Percentiles rank a stretch among this genome's conserved stretches.
These are phyloP conservation scores for Coemansia brasiliensis DNA, from an alignment of 192 early-diverging fungal genomes.

Conservation along the genomic window DNA sequence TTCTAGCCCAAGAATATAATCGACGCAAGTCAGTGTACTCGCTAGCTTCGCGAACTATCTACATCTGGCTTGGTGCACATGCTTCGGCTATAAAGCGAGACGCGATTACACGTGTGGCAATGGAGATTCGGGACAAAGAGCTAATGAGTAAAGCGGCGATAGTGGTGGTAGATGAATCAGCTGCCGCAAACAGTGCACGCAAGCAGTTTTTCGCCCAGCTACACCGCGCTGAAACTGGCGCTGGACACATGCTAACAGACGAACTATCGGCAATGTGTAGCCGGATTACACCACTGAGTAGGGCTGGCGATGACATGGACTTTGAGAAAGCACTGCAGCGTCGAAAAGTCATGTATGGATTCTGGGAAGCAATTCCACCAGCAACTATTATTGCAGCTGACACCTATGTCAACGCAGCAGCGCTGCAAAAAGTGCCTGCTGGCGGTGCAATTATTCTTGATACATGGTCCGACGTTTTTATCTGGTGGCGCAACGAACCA, in stretches of 20 bases:
- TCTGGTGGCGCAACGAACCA: constrained; percentile 54
- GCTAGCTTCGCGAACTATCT: constrained; percentile 36
- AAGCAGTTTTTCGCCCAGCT: constrained; percentile 45
- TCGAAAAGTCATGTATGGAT: constrained; percentile 49
- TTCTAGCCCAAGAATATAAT: constrained; percentile 36
- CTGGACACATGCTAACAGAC: constrained; percentile 2
- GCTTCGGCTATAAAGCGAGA: constrained; percentile 50
- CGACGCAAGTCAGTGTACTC: constrained; percentile 39
- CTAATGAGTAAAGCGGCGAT: constrained; percentile 31
- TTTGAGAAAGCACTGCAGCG: constrained; percentile 50
- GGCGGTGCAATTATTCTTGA: constrained; percentile 51
- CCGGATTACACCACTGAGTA: constrained; percentile 33
- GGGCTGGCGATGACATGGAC: constrained; percentile 37
- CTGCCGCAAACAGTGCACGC: constrained; percentile 31
- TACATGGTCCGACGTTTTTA: constrained; percentile 51
- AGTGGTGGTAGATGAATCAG: constrained; percentile 37
- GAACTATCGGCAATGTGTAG: constrained; percentile 30
- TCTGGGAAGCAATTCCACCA: constrained; percentile 50
- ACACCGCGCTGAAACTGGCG: constrained; percentile 21
- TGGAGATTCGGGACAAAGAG: constrained; percentile 50
- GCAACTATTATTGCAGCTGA: constrained; percentile 43
- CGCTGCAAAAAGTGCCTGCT: constrained; percentile 38
- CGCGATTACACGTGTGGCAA: constrained; percentile 39
- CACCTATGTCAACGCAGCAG: constrained; percentile 39
- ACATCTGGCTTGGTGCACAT: constrained; percentile 47